A percentile compares a stretch with the other conserved stretches of the same genome.
phyloP scores from a whole-genome alignment of 805 yeast genomes.

The Ogataea kodamae region DNA sequence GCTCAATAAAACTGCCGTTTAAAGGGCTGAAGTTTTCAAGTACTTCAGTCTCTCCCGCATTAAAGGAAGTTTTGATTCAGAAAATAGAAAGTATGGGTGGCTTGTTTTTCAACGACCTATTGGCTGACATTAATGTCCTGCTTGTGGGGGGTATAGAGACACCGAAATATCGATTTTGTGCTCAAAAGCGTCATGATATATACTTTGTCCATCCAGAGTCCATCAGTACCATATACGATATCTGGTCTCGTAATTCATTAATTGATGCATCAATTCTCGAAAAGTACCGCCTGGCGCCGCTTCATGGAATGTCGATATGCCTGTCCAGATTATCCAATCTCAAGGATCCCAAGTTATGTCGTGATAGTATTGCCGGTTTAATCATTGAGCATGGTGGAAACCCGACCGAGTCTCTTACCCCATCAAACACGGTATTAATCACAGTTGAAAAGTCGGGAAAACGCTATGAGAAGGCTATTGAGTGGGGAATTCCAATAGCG shows the following conservation, averaged over 20 bases:
- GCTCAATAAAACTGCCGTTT: slow-evolving; percentile 39
- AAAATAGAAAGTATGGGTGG: slow-evolving; percentile 61
- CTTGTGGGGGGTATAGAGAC: slow-evolving; percentile 58
- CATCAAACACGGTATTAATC: slow-evolving; percentile 41
- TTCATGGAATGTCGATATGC: slow-evolving; percentile 44
- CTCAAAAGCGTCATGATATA: slow-evolving; percentile 53
- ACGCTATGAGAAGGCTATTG: slow-evolving; percentile 48
- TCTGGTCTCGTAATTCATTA: slow-evolving; percentile 49
- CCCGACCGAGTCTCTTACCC: slow-evolving; percentile 48
- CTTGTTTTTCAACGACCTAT: slow-evolving; percentile 48
- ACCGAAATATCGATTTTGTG: slow-evolving; percentile 51
- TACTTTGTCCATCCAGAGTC: slow-evolving; percentile 48
- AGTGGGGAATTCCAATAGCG: slow-evolving; percentile 50
- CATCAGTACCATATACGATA: slow-evolving; percentile 41
- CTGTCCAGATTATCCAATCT: slow-evolving; percentile 37
- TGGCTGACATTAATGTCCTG: slow-evolving; percentile 56
- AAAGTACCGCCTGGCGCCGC: slow-evolving; percentile 36
- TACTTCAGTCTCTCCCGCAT: slow-evolving; percentile 45
- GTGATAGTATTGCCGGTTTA: slow-evolving; percentile 32
- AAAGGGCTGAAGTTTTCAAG: slow-evolving; percentile 51
- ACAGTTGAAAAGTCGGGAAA: slow-evolving; percentile 51
- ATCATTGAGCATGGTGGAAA: slow-evolving; percentile 47
- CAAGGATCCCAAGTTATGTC: slow-evolving; percentile 24
- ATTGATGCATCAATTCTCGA: slow-evolving; percentile 15
- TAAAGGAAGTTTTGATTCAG: slow-evolving; percentile 41